Evolutionary conservation across 805 yeast genomes (phyloP).

Genomic region (Wickerhamiella hasegawae): DNA sequence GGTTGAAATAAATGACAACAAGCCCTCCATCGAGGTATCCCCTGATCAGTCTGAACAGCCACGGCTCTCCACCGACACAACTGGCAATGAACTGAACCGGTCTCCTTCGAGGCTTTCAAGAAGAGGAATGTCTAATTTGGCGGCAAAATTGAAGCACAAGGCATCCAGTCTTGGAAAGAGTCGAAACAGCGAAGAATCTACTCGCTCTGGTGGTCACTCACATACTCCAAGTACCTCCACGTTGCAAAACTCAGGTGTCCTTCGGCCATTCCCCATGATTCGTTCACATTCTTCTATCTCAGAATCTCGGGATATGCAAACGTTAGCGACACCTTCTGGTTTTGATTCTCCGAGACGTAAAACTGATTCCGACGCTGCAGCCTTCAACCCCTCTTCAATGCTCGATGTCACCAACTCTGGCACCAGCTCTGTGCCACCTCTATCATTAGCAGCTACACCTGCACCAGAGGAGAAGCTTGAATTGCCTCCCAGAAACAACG

Average conservation of each 20-base stretch:
- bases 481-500: not conserved
- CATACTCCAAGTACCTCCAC: not conserved
- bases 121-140: too few relatives aligned
- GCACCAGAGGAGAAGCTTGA: not conserved
- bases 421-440: not conserved
- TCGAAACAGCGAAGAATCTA: too few relatives aligned
- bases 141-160: too few relatives aligned
- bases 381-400: too few relatives aligned
- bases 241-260: not conserved
- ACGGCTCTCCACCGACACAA: too few relatives aligned
- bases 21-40: too few relatives aligned
- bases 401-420: too few relatives aligned
- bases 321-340: not conserved
- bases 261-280: not conserved
- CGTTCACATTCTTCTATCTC: not conserved
- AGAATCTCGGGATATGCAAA: not conserved
- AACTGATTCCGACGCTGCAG: not conserved
- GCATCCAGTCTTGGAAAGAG: too few relatives aligned
- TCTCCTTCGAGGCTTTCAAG: too few relatives aligned
- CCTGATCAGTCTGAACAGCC: too few relatives aligned
- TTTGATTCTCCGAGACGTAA: not conserved
- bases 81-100: too few relatives aligned
- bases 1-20: too few relatives aligned
- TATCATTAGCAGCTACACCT: not conserved
- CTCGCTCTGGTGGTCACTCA: not conserved